Percentiles rank a stretch among this genome's conserved stretches.
phyloP scores from a whole-genome alignment of 805 yeast species.

The Myxozyma geophila region DNA sequence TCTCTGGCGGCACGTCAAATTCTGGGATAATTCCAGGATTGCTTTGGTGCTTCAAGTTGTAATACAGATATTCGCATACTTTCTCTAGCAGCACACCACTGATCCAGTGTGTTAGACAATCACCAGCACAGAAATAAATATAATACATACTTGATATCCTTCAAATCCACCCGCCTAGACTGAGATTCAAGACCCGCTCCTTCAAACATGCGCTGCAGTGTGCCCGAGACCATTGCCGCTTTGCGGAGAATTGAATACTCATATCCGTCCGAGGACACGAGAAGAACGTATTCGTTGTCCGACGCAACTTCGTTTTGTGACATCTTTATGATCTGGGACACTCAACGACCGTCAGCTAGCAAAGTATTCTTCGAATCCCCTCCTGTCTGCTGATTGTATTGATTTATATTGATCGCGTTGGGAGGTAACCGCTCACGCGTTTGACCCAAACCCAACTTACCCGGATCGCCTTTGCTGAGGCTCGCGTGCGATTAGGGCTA shows the following conservation, averaged over 20 bases:
- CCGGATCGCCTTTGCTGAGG: not conserved
- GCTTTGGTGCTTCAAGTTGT: slow-evolving; percentile 64
- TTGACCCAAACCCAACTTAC: not conserved
- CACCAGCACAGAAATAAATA: not conserved
- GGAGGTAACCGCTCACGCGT: not conserved
- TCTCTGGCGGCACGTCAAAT: slow-evolving; percentile 89
- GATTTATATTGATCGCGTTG: too few species aligned
- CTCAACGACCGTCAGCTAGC: not conserved
- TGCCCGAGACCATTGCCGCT: slow-evolving; percentile 75
- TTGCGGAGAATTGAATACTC: slow-evolving; percentile 66
- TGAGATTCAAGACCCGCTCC: slow-evolving; percentile 38
- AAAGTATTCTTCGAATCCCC: not conserved
- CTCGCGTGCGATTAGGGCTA: slow-evolving; percentile 5
- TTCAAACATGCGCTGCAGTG: slow-evolving; percentile 58
- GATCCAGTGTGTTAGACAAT: not conserved
- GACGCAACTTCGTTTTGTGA: not conserved
- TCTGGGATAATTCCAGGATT: slow-evolving; percentile 64
- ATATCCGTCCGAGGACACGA: slow-evolving; percentile 75
- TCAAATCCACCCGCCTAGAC: slow-evolving; percentile 58
- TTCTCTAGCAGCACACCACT: slow-evolving; percentile 74
- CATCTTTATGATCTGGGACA: not conserved
- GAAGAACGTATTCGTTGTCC: slow-evolving; percentile 54
- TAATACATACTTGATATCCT: slow-evolving; percentile 52
- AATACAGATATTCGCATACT: slow-evolving; percentile 83
- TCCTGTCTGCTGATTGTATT: not conserved